phyloP scores from a whole-genome alignment of 2,329 filamentous ascomycete species.

The Diplodia mutila region DNA sequence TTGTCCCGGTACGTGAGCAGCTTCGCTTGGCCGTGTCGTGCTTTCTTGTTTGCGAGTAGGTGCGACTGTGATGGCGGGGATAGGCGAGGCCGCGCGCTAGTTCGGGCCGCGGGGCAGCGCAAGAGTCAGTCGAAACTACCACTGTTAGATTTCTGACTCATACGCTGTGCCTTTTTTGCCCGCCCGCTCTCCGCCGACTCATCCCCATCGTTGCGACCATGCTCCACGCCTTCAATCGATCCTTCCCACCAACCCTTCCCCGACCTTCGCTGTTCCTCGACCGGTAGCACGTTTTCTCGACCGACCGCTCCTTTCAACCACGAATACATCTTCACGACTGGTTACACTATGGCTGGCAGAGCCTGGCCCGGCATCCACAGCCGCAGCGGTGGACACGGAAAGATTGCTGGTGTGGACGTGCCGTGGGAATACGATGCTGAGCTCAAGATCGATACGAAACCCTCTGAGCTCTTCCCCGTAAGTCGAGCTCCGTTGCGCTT shows the following conservation, averaged over 20 bases:
- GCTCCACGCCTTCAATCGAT: not conserved
- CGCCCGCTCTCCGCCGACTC: not conserved
- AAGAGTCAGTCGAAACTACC: not conserved
- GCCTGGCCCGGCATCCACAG: slow-evolving; percentile 36
- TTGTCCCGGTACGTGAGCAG: not conserved
- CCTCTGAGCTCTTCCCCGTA: slow-evolving; percentile 48
- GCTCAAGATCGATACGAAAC: slow-evolving; percentile 41
- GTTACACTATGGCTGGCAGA: slow-evolving; percentile 28
- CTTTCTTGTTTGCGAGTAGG: not conserved
- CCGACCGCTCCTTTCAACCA: not conserved
- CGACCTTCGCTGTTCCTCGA: not conserved
- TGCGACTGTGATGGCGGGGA: not conserved
- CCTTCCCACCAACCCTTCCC: not conserved
- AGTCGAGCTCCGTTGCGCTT: slow-evolving; percentile 26
- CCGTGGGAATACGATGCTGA: slow-evolving; percentile 48
- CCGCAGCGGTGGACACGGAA: slow-evolving; percentile 38
- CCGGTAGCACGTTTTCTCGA: not conserved
- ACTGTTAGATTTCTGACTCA: not conserved
- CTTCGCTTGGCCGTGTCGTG: not conserved
- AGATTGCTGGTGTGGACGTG: slow-evolving; percentile 49
- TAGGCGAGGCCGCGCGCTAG: not conserved
- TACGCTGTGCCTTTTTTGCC: slow-evolving; percentile 15
- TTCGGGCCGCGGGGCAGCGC: slow-evolving; percentile 20
- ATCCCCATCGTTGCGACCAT: slow-evolving; percentile 6
- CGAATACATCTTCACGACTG: not conserved